These are phyloP conservation scores for Tirmania nivea DNA, from an alignment of 495 filamentous ascomycete species.

Conservation along the genomic window DNA sequence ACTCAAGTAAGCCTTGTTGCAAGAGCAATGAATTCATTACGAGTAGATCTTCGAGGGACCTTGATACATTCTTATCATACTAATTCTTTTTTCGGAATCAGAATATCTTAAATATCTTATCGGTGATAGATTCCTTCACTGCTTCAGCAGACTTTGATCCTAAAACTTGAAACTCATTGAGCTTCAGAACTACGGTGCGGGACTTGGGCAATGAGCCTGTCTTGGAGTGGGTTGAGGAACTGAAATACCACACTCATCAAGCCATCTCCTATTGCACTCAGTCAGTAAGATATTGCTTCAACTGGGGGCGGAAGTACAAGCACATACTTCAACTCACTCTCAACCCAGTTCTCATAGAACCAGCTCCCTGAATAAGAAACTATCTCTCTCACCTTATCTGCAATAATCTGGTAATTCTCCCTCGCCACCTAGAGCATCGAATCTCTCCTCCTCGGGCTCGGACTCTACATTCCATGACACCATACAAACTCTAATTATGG, in stretches of 20 bases:
- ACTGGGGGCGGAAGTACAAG: constrained; percentile 10
- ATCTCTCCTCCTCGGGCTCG: constrained; percentile 72
- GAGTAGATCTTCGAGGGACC: constrained; percentile 74
- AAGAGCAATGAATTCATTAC: constrained; percentile 80
- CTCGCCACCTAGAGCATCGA: constrained; percentile 55
- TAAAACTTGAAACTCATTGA: constrained; percentile 35
- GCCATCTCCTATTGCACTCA: constrained; percentile 35
- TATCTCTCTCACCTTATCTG: constrained; percentile 66
- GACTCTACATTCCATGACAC: constrained; percentile 63
- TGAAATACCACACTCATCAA: constrained; percentile 75
- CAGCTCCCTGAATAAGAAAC: constrained; percentile 80
- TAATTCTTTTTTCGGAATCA: constrained; percentile 61
- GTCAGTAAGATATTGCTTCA: neutral
- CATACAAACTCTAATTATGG: too few species aligned
- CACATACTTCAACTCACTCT: constrained; percentile 41
- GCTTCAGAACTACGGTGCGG: constrained; percentile 45
- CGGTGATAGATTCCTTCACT: constrained; percentile 49
- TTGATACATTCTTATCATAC: constrained; percentile 49
- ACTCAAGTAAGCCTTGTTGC: constrained; percentile 53
- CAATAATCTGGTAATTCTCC: constrained; percentile 56
- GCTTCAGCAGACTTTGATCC: constrained; percentile 43
- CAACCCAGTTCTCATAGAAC: constrained; percentile 74
- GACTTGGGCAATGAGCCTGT: constrained; percentile 76
- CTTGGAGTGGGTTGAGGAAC: constrained; percentile 65
- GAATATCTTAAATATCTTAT: constrained; percentile 80